Percentiles rank a stretch among this genome's conserved stretches.
phyloP scores from a whole-genome alignment of 2,329 filamentous ascomycete species.

The Hymenoscyphus occultus region DNA sequence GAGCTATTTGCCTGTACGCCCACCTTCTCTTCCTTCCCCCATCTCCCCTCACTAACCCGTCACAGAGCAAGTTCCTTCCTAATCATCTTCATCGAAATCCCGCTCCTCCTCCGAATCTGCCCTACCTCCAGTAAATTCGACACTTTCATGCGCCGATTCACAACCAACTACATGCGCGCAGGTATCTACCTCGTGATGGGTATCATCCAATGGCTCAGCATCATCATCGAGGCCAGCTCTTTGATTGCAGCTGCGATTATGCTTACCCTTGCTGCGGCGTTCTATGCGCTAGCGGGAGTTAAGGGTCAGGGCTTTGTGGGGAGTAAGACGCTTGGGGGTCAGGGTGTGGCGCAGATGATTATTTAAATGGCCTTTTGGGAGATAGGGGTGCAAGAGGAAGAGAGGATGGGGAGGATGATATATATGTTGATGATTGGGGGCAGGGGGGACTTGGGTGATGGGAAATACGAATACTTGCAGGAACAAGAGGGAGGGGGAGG shows the following conservation, averaged over 20 bases:
- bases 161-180: conserved; percentile 95
- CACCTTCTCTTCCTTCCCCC: background rate
- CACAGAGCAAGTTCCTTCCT: conserved; percentile 65
- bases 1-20: conserved; percentile 53
- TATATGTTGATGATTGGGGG: too few relatives aligned
- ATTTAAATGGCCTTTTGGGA: conserved; percentile 54
- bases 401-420: background rate
- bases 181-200: conserved; percentile 81
- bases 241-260: conserved; percentile 85
- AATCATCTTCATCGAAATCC: conserved; percentile 85
- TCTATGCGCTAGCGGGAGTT: conserved; percentile 76
- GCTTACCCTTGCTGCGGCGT: conserved; percentile 70
- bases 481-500: background rate
- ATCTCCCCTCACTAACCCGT: conserved; percentile 13
- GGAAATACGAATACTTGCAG: background rate
- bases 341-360: conserved; percentile 96
- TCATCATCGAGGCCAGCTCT: conserved; percentile 61
- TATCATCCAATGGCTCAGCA: conserved; percentile 78
- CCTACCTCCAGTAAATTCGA: conserved; percentile 91
- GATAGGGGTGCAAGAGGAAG: background rate
- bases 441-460: too few relatives aligned
- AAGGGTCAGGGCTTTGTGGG: conserved; percentile 85
- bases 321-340: conserved; percentile 93
- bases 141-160: conserved; percentile 82
- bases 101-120: conserved; percentile 94